Conservation (phyloP, 768 basidiomycete genomes). For the Podaxis sp. region DNA sequence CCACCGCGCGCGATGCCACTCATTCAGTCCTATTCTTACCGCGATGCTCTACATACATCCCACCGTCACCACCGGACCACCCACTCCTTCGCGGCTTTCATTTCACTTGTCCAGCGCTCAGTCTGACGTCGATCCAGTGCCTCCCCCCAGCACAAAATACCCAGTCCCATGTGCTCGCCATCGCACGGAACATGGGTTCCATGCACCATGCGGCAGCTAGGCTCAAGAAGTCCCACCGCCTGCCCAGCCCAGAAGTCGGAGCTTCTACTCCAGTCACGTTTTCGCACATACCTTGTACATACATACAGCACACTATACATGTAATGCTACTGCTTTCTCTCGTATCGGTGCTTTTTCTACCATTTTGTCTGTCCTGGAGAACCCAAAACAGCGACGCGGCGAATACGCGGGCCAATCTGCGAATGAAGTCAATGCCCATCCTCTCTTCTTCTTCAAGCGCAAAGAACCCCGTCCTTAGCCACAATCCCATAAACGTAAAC, state of each 20-base stretch:
- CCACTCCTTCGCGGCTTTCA: not conserved
- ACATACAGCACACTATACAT: not conserved
- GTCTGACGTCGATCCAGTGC: not conserved
- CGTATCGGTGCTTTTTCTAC: too few species aligned
- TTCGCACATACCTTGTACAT: not conserved
- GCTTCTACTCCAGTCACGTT: not conserved
- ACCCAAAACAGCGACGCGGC: too few species aligned
- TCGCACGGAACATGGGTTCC: conserved; percentile 1
- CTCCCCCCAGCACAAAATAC: not conserved
- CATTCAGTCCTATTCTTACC: conserved; percentile 3
- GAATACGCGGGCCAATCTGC: too few species aligned
- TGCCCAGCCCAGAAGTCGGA: not conserved
- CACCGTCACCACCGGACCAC: conserved; percentile 5
- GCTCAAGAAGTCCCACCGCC: not conserved
- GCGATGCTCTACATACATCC: conserved; percentile 3
- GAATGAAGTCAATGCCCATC: too few species aligned
- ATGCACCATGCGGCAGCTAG: conserved; percentile 3
- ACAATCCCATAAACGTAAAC: not conserved
- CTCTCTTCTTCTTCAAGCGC: too few species aligned
- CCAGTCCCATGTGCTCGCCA: not conserved
- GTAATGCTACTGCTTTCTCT: too few species aligned
- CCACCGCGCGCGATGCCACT: not conserved
- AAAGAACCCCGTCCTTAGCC: not conserved
- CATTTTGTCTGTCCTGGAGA: too few species aligned
- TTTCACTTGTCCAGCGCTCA: not conserved